phyloP scores from a whole-genome alignment of 305 asterid species.

The Fraxinus platypoda region DNA sequence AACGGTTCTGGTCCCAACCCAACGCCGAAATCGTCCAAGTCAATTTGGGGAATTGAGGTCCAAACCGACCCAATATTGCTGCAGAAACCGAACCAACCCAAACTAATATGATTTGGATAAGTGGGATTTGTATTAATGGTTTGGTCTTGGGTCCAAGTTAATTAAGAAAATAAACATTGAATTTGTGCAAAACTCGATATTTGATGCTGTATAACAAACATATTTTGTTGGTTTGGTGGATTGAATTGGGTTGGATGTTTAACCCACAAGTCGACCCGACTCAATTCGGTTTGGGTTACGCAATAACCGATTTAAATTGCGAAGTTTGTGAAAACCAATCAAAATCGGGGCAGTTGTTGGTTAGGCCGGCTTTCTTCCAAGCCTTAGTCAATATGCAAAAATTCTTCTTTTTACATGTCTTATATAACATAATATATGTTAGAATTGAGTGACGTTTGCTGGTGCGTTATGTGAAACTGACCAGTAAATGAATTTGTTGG shows the following conservation, averaged over 20 bases:
- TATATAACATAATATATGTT: not conserved
- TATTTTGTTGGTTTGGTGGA: not conserved
- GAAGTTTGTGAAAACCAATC: not conserved
- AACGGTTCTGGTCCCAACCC: not conserved
- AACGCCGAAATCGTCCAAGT: not conserved
- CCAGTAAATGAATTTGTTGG: constrained; percentile 14
- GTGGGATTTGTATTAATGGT: not conserved
- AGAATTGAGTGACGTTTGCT: not conserved
- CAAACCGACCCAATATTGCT: not conserved
- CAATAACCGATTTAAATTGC: not conserved
- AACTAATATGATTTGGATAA: not conserved
- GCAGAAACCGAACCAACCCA: not conserved
- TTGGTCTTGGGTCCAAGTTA: not conserved
- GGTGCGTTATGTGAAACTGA: not conserved
- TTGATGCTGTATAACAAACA: not conserved
- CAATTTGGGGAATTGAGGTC: not conserved
- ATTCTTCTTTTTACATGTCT: not conserved
- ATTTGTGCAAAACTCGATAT: not conserved
- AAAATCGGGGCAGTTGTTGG: not conserved
- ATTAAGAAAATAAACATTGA: not conserved
- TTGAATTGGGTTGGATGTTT: not conserved
- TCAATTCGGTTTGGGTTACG: not conserved
- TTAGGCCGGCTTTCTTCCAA: not conserved
- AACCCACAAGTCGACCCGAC: not conserved
- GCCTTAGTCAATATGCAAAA: not conserved